Evolutionary conservation across 2,329 filamentous ascomycete genomes (phyloP).

Genomic region (Mycogone perniciosa): DNA sequence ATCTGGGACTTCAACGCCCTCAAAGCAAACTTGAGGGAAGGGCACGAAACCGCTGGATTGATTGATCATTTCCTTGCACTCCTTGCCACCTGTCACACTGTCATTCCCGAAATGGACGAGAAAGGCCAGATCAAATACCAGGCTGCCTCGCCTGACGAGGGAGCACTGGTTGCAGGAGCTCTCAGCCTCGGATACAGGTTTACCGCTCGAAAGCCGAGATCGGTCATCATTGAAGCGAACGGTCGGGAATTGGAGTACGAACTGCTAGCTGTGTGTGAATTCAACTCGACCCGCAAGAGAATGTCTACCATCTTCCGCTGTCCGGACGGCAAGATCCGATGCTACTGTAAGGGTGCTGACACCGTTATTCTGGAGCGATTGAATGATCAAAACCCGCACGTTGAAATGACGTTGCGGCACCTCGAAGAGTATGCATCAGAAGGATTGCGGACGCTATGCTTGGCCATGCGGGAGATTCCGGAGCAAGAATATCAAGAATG

Average conservation of each 20-base stretch:
- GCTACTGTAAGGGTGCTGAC: constrained; percentile 95
- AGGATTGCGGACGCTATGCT: constrained; percentile 85
- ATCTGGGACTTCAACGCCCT: constrained; percentile 80
- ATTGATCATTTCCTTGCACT: constrained; percentile 81
- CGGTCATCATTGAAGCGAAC: constrained; percentile 74
- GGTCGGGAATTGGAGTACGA: constrained; percentile 77
- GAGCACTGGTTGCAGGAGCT: constrained; percentile 90
- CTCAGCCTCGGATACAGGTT: constrained; percentile 82
- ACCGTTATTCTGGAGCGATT: constrained; percentile 94
- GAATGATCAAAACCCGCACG: constrained; percentile 72
- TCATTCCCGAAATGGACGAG: constrained; percentile 84
- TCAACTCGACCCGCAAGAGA: constrained; percentile 87
- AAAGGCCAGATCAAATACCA: constrained; percentile 92
- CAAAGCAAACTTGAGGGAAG: constrained; percentile 57
- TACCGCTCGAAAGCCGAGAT: constrained; percentile 78
- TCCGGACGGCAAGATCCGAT: constrained; percentile 87
- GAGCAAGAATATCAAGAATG: constrained; percentile 87
- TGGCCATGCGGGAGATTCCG: constrained; percentile 88
- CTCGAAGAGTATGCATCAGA: constrained; percentile 98
- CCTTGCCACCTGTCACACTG: constrained; percentile 87
- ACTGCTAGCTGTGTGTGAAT: constrained; percentile 93
- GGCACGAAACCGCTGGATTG: constrained; percentile 42
- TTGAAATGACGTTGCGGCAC: constrained; percentile 85
- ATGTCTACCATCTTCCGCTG: constrained; percentile 98
- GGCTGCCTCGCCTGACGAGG: constrained; percentile 93